Conservation (phyloP, 1,284 basidiomycete genomes). For the Phaffia rhodozyma region DNA sequence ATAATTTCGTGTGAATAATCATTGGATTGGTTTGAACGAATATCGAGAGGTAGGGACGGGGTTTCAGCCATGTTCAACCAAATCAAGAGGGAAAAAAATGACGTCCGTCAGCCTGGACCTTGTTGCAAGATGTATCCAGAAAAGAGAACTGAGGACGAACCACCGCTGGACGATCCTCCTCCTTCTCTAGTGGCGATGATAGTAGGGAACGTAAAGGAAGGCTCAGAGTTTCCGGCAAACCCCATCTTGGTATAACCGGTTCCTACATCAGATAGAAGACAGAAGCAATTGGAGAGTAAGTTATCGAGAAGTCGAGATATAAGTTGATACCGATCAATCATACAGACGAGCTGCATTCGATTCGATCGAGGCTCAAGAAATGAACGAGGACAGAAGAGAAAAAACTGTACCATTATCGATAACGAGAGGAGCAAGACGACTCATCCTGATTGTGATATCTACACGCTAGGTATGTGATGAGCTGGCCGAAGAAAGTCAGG, state of each 20-base stretch:
- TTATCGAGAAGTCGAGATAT: not conserved
- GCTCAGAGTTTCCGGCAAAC: conserved; percentile 97
- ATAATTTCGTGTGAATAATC: not conserved
- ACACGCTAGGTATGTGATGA: too few species aligned
- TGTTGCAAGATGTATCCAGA: not conserved
- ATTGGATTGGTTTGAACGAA: conserved; percentile 22
- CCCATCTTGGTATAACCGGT: conserved; percentile 44
- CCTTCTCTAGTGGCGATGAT: conserved; percentile 69
- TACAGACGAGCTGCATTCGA: not conserved
- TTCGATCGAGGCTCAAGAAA: not conserved
- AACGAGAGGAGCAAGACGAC: conserved; percentile 15
- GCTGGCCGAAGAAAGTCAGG: not conserved
- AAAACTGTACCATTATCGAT: conserved; percentile 16
- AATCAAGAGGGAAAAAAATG: conserved; percentile 18
- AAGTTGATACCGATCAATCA: not conserved
- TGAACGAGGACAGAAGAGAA: not conserved
- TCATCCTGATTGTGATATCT: not conserved
- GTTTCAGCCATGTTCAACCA: too few species aligned
- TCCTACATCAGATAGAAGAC: conserved; percentile 20
- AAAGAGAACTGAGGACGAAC: not conserved
- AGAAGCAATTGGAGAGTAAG: not conserved
- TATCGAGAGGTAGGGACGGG: too few species aligned
- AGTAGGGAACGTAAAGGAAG: conserved; percentile 95
- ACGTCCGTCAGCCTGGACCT: not conserved
- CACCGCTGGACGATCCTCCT: not conserved